A percentile compares a stretch with the other conserved stretches of the same genome.
phyloP scores from a whole-genome alignment of 169 alveolate species.

The Cryptosporidium sp. region DNA sequence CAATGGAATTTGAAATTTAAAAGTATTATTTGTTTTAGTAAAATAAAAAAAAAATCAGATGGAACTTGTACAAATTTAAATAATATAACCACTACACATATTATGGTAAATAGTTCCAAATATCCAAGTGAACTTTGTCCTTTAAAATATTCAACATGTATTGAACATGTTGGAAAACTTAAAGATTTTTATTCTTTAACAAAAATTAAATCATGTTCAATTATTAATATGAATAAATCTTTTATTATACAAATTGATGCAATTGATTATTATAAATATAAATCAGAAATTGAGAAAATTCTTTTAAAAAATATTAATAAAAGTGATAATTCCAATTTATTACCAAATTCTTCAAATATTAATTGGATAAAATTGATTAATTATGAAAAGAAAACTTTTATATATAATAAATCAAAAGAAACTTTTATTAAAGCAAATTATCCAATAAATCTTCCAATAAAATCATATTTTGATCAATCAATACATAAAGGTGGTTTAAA shows the following conservation, averaged over 20 bases:
- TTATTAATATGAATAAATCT: slow-evolving; percentile 5
- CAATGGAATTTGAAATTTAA: slow-evolving; percentile 51
- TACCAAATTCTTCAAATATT: neutral
- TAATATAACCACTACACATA: slow-evolving; percentile 10
- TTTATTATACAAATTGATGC: slow-evolving; percentile 34
- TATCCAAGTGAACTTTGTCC: slow-evolving; percentile 31
- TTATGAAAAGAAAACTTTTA: slow-evolving; percentile 24
- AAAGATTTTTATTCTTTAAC: neutral
- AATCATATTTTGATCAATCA: slow-evolving; percentile 17
- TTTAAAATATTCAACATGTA: slow-evolving; percentile 35
- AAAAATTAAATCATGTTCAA: neutral
- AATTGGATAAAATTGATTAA: slow-evolving; percentile 9
- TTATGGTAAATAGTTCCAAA: slow-evolving; percentile 29
- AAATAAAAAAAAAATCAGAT: neutral
- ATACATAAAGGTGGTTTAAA: slow-evolving; percentile 22
- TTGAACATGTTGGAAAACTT: slow-evolving; percentile 10
- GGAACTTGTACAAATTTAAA: neutral
- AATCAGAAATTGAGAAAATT: slow-evolving; percentile 1
- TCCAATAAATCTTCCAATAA: slow-evolving; percentile 38
- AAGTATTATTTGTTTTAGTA: slow-evolving; percentile 12
- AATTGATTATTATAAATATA: slow-evolving; percentile 9
- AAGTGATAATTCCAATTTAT: neutral
- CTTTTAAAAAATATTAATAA: neutral
- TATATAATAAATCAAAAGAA: slow-evolving; percentile 7
- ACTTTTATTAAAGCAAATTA: slow-evolving; percentile 18